Conservation (phyloP, 176 grass and related monocot genomes). For the Pontederia paniculata region DNA sequence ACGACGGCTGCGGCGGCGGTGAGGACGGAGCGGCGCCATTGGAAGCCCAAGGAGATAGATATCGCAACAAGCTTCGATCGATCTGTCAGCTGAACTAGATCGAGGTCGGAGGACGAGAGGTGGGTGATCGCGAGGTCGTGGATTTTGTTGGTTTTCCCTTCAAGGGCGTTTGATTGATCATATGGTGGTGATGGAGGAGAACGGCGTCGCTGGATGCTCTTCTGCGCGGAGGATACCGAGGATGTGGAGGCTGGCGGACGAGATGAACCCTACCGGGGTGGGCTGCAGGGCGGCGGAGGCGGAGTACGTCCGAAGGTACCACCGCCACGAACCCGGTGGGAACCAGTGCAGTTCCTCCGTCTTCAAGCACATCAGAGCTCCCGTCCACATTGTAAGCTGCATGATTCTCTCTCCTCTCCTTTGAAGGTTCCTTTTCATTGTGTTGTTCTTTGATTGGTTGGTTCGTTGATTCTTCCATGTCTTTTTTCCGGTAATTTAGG, state of each 20-base stretch:
- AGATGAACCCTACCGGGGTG: slow-evolving; percentile 20
- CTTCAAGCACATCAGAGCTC: slow-evolving; percentile 78
- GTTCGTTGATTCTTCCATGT: background rate
- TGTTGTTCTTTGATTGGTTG: background rate
- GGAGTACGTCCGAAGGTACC: slow-evolving; percentile 53
- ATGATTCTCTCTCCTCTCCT: too few relatives aligned
- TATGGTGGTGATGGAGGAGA: too few relatives aligned
- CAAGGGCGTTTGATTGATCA: too few relatives aligned
- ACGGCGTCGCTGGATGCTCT: too few relatives aligned
- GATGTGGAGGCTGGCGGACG: slow-evolving; percentile 59
- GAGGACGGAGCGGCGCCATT: too few relatives aligned
- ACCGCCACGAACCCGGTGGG: slow-evolving; percentile 52
- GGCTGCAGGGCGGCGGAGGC: slow-evolving; percentile 41
- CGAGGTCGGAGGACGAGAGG: too few relatives aligned
- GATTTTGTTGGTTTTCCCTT: too few relatives aligned
- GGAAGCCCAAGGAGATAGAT: too few relatives aligned
- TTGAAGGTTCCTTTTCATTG: background rate
- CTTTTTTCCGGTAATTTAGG: background rate
- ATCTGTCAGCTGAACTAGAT: too few relatives aligned
- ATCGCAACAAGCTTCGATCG: too few relatives aligned
- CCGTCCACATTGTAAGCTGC: slow-evolving; percentile 74
- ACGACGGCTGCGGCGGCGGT: too few relatives aligned
- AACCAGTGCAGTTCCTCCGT: slow-evolving; percentile 82
- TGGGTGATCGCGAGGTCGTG: too few relatives aligned
- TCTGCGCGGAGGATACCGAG: background rate